These are phyloP conservation scores for Athelia sp. DNA, from an alignment of 1,284 basidiomycete species.

Conservation along the genomic window DNA sequence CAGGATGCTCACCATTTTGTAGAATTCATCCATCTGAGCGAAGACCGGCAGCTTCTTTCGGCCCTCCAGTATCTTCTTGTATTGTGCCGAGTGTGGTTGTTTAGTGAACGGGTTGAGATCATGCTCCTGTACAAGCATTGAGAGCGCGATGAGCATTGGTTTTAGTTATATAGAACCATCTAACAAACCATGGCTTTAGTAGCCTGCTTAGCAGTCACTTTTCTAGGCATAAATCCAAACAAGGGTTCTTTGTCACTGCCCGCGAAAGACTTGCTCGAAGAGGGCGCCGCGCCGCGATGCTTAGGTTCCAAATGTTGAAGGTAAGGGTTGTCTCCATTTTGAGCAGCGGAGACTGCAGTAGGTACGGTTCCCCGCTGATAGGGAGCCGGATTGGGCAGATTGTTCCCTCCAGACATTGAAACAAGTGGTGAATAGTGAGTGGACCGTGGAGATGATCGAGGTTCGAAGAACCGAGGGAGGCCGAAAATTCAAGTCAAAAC, in stretches of 20 bases:
- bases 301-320: slow-evolving; percentile 40
- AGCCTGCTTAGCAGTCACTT: slow-evolving; percentile 71
- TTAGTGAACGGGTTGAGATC: slow-evolving; percentile 89
- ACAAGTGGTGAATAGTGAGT: no score
- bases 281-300: slow-evolving; percentile 25
- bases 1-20: slow-evolving; percentile 61
- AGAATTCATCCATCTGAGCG: slow-evolving; percentile 90
- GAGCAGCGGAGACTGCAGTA: background rate
- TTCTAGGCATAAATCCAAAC: slow-evolving; percentile 74
- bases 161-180: background rate
- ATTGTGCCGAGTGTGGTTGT: slow-evolving; percentile 69
- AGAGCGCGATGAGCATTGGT: slow-evolving; percentile 1
- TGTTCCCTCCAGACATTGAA: no score
- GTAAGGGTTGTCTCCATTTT: slow-evolving; percentile 46
- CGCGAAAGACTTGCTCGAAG: slow-evolving; percentile 15
- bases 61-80: slow-evolving; percentile 82
- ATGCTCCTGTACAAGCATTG: slow-evolving; percentile 60
- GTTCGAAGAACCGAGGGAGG: no score
- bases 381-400: no score
- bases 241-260: slow-evolving; percentile 49
- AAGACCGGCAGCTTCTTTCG: slow-evolving; percentile 92
- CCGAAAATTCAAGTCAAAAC: no score
- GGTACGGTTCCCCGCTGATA: no score
- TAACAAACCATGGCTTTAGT: slow-evolving; percentile 64
- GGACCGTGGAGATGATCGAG: no score